Evolutionary conservation across 148 eudicot genomes (phyloP), one percentile per base, ranked within the genome.

Genomic region (Chenopodium album): DNA sequence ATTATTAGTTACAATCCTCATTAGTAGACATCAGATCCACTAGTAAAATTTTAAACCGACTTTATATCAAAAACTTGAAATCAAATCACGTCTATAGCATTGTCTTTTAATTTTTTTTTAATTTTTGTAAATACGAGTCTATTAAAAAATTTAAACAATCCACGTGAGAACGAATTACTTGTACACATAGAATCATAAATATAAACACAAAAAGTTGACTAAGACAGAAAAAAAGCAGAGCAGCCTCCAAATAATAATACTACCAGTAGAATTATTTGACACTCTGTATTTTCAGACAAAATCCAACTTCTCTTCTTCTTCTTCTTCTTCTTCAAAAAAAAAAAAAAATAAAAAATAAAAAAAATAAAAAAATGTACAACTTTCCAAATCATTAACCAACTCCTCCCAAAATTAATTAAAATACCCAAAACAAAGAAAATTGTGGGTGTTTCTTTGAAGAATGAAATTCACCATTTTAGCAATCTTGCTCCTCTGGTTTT

Each of bases 401-500:
- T 3, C 16, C 41, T 22, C 17, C 44, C 37, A 20, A 23, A 46
- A 41, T 41, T 41, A 41, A 41, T 4, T 41, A 5, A 76, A 72
- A 20, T 16, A 31, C 32, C 17, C 52, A 22, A 47, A 37, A 23
- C 12, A 13, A 82, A 28, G 54, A 13, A 11, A n/a, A 37, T 17
- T 4, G 0, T 8, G 17, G 6, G 6, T 4, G 3, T 3, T 32
- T 47, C 44, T 41, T 50, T 19, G 41, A 78, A 83, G 41, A 46
- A 80, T 84, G 83, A 80, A 6, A 76, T 48, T 50, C 73, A 46
- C 64, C 64, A 80, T 29, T 34, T 71, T 48, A 13, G 54, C 73
- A 74, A 70, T 71, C 48, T 29, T 9, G 10, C 9, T 71, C 84
- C 75, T 82, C 86, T 71, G 60, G 62, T 65, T 81, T 66, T 66